A percentile compares a stretch with the other conserved stretches of the same genome.
These are phyloP conservation scores for Epichloe elymi DNA, from an alignment of 2,329 filamentous ascomycete genomes.

Conservation along the genomic window DNA sequence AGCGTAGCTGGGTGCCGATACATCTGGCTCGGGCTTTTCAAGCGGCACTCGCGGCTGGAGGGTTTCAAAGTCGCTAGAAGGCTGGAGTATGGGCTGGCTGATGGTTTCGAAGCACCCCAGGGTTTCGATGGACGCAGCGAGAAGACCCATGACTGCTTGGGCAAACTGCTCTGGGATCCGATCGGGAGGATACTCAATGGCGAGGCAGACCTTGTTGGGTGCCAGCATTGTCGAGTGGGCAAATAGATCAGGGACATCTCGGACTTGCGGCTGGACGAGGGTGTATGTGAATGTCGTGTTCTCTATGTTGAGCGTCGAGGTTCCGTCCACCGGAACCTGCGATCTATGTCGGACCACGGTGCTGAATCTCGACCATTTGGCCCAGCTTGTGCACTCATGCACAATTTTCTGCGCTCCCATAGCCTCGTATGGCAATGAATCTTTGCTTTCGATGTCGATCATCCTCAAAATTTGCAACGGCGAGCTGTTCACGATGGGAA, in stretches of 20 bases:
- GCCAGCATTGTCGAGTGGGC: conserved; percentile 27
- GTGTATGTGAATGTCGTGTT: conserved; percentile 31
- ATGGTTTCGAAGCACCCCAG: conserved; percentile 33
- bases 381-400: conserved; percentile 40
- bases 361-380: conserved; percentile 39
- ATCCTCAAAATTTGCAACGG: conserved; percentile 35
- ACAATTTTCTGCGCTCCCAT: conserved; percentile 39
- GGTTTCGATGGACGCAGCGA: conserved; percentile 31
- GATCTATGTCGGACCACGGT: conserved; percentile 38
- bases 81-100: conserved; percentile 31
- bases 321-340: conserved; percentile 17
- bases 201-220: conserved; percentile 25
- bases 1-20: conserved; percentile 5
- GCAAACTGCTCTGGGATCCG: conserved; percentile 29
- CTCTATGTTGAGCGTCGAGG: conserved; percentile 31
- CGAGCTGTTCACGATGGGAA: conserved; percentile 29
- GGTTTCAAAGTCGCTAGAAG: conserved; percentile 24
- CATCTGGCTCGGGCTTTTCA: conserved; percentile 10
- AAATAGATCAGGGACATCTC: conserved; percentile 32
- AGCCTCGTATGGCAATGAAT: conserved; percentile 35
- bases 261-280: conserved; percentile 25
- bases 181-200: conserved; percentile 32
- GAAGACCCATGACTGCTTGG: conserved; percentile 29
- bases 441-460: conserved; percentile 35
- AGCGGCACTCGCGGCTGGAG: conserved; percentile 30